phyloP scores from a whole-genome alignment of 202 grass and related monocot species.

The Musa balbisiana region DNA sequence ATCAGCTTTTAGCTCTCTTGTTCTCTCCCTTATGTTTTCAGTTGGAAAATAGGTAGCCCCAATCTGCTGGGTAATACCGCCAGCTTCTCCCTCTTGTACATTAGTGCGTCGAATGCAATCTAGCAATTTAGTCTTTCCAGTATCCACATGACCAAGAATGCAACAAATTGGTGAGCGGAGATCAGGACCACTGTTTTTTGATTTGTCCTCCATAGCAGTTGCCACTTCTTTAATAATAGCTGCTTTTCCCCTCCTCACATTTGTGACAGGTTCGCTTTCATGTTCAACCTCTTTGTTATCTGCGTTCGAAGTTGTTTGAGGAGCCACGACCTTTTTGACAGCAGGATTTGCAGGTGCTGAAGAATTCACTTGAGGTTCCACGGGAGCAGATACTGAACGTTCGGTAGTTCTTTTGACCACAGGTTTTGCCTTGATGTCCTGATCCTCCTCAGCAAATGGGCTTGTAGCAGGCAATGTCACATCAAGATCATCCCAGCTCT shows the following conservation, averaged over 20 bases:
- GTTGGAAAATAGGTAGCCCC: constrained; percentile 90
- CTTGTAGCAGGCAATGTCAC: constrained; percentile 58
- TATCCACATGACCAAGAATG: constrained; percentile 95
- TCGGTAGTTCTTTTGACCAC: constrained; percentile 21
- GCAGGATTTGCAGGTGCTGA: constrained; percentile 28
- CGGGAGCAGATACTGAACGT: constrained; percentile 5
- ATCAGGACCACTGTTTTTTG: constrained; percentile 39
- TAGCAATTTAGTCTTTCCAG: constrained; percentile 85
- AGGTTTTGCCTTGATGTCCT: constrained; percentile 35
- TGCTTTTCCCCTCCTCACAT: constrained; percentile 44
- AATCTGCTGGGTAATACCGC: constrained; percentile 96
- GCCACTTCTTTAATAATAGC: constrained; percentile 27
- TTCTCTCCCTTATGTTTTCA: constrained; percentile 99
- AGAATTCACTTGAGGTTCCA: constrained; percentile 33
- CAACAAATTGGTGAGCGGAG: constrained; percentile 95
- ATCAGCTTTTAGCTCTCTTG: constrained; percentile 84
- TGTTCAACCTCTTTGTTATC: constrained; percentile 27
- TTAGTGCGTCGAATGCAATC: constrained; percentile 88
- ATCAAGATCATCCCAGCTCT: constrained; percentile 97
- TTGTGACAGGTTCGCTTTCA: constrained; percentile 23
- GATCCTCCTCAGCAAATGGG: constrained; percentile 69
- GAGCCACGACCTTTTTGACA: constrained; percentile 53
- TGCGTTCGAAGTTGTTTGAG: constrained; percentile 29
- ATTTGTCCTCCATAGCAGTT: constrained; percentile 32
- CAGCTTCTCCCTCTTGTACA: constrained; percentile 92